A percentile compares a stretch with the other conserved stretches of the same genome.
These are phyloP conservation scores for Eucalyptus melliodora DNA, from an alignment of 345 rosid genomes.

Conservation along the genomic window DNA sequence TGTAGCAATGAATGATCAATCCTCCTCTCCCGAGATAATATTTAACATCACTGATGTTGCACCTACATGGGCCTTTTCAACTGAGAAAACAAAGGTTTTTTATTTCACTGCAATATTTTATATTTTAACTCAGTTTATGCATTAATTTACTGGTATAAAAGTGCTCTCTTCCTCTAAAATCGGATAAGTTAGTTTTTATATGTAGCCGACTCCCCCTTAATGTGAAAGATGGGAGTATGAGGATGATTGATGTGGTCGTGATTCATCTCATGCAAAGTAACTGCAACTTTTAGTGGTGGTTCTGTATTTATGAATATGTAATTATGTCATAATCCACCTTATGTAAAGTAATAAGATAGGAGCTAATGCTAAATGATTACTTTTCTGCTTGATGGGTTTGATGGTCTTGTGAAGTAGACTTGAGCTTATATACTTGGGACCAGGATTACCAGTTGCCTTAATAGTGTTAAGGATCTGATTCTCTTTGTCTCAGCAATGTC, in stretches of 20 bases:
- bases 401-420: not conserved
- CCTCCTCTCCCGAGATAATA: conserved; percentile 33
- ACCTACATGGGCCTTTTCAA: conserved; percentile 73
- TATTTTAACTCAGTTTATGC: not conserved
- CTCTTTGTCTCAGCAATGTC: not conserved
- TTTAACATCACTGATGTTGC: conserved; percentile 76
- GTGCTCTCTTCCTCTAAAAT: not conserved
- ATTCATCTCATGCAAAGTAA: not conserved
- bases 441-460: not conserved
- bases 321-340: not conserved
- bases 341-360: not conserved
- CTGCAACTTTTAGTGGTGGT: not conserved
- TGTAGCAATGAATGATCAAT: conserved; percentile 16
- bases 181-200: not conserved
- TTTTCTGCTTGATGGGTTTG: not conserved
- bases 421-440: not conserved
- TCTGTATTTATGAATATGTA: not conserved
- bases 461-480: not conserved
- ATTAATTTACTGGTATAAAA: not conserved
- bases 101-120: not conserved
- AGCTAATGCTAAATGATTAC: not conserved
- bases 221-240: not conserved
- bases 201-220: not conserved
- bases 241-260: not conserved
- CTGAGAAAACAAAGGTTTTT: conserved; percentile 78